These are phyloP conservation scores for Podospora fimiseda DNA, from an alignment of 495 filamentous ascomycete genomes.

Conservation along the genomic window DNA sequence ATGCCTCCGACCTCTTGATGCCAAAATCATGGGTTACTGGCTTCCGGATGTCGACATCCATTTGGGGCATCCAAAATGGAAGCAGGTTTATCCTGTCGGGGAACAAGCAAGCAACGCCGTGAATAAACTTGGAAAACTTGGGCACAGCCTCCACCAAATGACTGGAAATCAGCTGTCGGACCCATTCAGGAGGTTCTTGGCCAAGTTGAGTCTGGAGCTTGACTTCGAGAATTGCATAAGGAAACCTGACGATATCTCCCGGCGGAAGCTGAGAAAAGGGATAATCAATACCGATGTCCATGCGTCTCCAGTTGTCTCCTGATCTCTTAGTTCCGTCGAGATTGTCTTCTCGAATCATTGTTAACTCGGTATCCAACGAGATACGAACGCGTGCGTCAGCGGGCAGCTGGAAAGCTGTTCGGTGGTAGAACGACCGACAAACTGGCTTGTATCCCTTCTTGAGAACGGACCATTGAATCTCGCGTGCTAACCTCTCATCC, in stretches of 20 bases:
- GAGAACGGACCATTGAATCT: slow-evolving; percentile 89
- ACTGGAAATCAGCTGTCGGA: slow-evolving; percentile 80
- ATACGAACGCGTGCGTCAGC: slow-evolving; percentile 95
- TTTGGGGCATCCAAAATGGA: slow-evolving; percentile 97
- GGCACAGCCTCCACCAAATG: slow-evolving; percentile 97
- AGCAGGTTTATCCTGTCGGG: slow-evolving; percentile 82
- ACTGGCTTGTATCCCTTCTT: slow-evolving; percentile 79
- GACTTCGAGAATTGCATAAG: slow-evolving; percentile 93
- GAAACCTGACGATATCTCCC: slow-evolving; percentile 82
- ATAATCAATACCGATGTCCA: slow-evolving; percentile 95
- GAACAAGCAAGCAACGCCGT: slow-evolving; percentile 82
- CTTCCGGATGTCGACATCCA: slow-evolving; percentile 97
- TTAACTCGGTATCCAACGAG: slow-evolving; percentile 91
- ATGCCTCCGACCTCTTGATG: slow-evolving; percentile 71
- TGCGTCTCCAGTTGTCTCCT: slow-evolving; percentile 91
- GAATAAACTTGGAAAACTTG: slow-evolving; percentile 99
- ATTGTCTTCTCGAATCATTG: slow-evolving; percentile 93
- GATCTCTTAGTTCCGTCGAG: slow-evolving; percentile 69
- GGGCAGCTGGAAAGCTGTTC: slow-evolving; percentile 94
- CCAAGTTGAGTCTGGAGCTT: slow-evolving; percentile 96
- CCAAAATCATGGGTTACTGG: slow-evolving; percentile 78
- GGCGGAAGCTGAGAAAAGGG: slow-evolving; percentile 86
- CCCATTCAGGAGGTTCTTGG: slow-evolving; percentile 96
- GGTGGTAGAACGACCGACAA: slow-evolving; percentile 91
- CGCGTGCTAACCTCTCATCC: slow-evolving; percentile 79